These are phyloP conservation scores for Linnemannia zychae DNA, from an alignment of 192 early-diverging fungal species.

Conservation along the genomic window DNA sequence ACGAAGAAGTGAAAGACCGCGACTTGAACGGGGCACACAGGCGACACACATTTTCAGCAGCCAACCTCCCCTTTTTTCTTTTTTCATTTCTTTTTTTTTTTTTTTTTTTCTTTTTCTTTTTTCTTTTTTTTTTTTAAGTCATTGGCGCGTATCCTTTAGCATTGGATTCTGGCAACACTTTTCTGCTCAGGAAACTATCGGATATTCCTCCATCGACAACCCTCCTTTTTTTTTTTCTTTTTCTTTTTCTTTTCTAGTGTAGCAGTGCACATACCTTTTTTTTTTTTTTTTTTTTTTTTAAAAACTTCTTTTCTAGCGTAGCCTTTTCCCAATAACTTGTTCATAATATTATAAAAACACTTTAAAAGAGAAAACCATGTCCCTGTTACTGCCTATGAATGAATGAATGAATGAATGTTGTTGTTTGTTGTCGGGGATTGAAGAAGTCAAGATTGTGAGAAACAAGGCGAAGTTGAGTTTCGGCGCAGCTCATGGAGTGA, in stretches of 20 bases:
- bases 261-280: neutral
- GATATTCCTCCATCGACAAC: neutral
- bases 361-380: neutral
- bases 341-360: conserved; percentile 3
- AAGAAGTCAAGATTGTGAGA: no score
- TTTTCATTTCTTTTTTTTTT: neutral
- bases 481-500: no score
- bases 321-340: neutral
- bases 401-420: no score
- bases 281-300: neutral
- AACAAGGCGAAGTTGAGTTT: no score
- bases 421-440: no score
- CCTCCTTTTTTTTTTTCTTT: conserved; percentile 6
- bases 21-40: conserved; percentile 34
- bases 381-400: no score
- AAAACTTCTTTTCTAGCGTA: neutral
- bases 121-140: conserved; percentile 6
- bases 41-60: conserved; percentile 25
- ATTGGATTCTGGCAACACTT: neutral
- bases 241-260: conserved; percentile 13
- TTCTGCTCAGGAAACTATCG: neutral
- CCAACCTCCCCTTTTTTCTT: neutral
- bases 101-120: conserved; percentile 16
- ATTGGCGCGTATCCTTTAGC: neutral
- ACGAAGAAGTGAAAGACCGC: neutral